Evolutionary conservation across 2,329 filamentous ascomycete genomes (phyloP), one percentile per base, ranked within the genome.

Genomic region (Colletotrichum chrysophilum): DNA sequence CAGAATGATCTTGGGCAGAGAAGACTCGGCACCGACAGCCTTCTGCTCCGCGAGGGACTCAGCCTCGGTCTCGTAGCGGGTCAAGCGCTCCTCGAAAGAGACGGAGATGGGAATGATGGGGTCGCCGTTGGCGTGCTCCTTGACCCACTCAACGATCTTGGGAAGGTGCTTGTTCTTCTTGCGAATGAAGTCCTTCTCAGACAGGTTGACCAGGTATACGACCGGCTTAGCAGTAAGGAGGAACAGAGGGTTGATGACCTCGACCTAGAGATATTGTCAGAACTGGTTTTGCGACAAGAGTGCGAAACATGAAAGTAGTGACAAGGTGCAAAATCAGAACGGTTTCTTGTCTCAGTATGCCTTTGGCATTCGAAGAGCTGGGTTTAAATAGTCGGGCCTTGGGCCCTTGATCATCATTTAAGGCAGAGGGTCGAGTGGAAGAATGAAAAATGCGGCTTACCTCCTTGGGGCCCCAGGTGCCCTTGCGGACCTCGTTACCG

Each of bases 151-250:
- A 76, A 94, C 95, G 80, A 98, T 93, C 88, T 96, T 97, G 79
- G 94, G 92, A 71, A 99, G 92, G 88, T 99, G 93, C 93, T 99
- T 99, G 92, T 99, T 99, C 94, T 98, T 99, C 89, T 98, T 97
- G 82, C 97, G 94, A 83, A 98, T 93, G 86, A 96, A 99, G 87
- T 99, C 97, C 87, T 93, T 96, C 89, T 99, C 97, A 78, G 95
- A 98, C 77, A 99, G 89, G 89, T 99, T 99, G 88, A 98, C 95
- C 58, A 99, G 91, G 88, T 95, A 98, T 79, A 99, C 96, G 74
- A 98, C 96, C 5, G 97, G 96, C 89, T 99, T 99, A 79, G 97
- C 97, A 48, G 96, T 96, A 76, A 99, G 92, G 75, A 99, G 93
- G 88, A 98, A 94, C 30, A 99, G 92, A 81, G 96, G 95, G 89